A percentile compares a stretch with the other conserved stretches of the same genome.
Conservation (phyloP, 371 early-diverging fungal genomes). For the Apophysomyces sp. region DNA sequence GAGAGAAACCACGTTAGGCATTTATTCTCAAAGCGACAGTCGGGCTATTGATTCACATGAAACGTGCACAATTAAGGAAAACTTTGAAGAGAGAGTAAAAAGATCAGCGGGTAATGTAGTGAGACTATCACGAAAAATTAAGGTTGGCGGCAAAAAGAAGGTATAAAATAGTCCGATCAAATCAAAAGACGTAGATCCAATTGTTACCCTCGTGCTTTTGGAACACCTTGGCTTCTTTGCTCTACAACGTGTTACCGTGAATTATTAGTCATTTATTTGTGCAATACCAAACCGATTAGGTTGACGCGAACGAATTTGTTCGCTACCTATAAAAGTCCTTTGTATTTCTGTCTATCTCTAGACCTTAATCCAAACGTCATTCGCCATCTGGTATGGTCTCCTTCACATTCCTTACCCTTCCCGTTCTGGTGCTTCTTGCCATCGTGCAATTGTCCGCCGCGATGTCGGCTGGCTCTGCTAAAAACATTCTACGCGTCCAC, state of each 20-base stretch:
- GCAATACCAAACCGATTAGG: not conserved
- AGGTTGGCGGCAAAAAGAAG: not conserved
- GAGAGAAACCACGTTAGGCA: conserved; percentile 11
- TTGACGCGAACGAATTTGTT: not conserved
- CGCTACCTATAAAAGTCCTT: not conserved
- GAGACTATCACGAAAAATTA: not conserved
- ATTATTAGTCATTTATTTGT: not conserved
- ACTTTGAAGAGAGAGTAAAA: not conserved
- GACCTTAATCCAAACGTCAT: not conserved
- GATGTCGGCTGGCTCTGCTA: not conserved
- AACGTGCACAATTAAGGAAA: conserved; percentile 26
- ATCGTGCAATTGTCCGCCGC: conserved; percentile 2
- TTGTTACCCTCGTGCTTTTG: not conserved
- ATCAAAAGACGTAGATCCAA: not conserved
- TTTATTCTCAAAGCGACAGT: conserved; percentile 30
- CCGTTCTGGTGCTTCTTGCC: not conserved
- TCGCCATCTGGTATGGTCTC: conserved; percentile 4
- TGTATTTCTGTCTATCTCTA: not conserved
- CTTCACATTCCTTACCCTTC: conserved; percentile 5
- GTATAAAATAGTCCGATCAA: not conserved
- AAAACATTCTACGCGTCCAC: conserved; percentile 30
- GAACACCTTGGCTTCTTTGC: not conserved
- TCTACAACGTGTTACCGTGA: not conserved
- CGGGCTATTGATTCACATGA: conserved; percentile 23
- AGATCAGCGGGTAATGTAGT: not conserved